phyloP scores from a whole-genome alignment of 257 asterid species.

The Solanum commersonii region DNA sequence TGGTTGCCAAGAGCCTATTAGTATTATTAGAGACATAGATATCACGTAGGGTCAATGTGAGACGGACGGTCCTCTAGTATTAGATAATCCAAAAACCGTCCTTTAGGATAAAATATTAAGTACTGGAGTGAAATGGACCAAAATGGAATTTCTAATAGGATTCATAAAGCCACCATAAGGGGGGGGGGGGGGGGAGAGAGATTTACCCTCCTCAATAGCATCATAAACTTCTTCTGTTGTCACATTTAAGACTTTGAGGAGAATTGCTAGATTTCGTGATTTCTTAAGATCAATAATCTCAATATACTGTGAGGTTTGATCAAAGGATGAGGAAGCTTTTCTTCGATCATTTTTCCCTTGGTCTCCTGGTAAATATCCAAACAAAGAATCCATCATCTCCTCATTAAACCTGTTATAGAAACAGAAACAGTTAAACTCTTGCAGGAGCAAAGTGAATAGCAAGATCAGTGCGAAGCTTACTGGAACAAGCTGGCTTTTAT shows the following conservation, averaged over 20 bases:
- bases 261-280: constrained; percentile 78
- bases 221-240: constrained; percentile 80
- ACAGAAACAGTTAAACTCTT: not conserved
- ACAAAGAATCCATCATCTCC: constrained; percentile 88
- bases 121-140: not conserved
- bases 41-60: no score
- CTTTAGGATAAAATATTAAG: no score
- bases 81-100: no score
- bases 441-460: not conserved
- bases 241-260: constrained; percentile 78
- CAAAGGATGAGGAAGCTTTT: constrained; percentile 32
- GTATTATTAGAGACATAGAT: no score
- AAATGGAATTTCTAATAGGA: no score
- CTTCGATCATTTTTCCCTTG: constrained; percentile 32
- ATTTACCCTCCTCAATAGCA: constrained; percentile 26
- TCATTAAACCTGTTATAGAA: constrained; percentile 58
- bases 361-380: constrained; percentile 48
- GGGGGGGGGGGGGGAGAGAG: not conserved
- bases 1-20: no score
- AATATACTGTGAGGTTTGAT: constrained; percentile 37
- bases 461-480: constrained; percentile 34
- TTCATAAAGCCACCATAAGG: no score
- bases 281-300: constrained; percentile 80
- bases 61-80: no score
- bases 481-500: constrained; percentile 86